phyloP scores from a whole-genome alignment of 768 basidiomycete genomes.

The Trametes meyenii region DNA sequence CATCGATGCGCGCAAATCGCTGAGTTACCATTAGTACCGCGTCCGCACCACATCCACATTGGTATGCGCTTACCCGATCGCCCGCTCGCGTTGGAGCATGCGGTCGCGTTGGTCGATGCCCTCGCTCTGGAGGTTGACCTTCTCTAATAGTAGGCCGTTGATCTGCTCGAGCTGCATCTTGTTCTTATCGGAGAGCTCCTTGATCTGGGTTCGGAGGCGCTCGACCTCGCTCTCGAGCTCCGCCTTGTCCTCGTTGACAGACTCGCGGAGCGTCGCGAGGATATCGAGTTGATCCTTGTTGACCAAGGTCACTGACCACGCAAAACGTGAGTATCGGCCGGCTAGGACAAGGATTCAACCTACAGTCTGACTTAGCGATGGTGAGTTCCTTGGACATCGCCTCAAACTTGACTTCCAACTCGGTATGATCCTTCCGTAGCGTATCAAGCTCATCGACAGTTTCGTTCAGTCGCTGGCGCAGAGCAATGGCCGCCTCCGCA shows the following conservation, averaged over 20 bases:
- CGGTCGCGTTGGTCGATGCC: conserved; percentile 88
- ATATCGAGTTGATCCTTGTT: conserved; percentile 95
- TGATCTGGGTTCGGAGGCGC: conserved; percentile 65
- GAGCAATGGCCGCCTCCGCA: conserved; percentile 83
- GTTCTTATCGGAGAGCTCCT: conserved; percentile 78
- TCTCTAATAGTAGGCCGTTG: conserved; percentile 84
- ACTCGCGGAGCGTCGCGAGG: conserved; percentile 81
- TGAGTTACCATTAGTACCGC: conserved; percentile 33
- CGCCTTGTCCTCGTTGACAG: conserved; percentile 85
- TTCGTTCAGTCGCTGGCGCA: conserved; percentile 87
- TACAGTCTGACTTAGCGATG: conserved; percentile 85
- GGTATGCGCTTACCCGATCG: conserved; percentile 65
- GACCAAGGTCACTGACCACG: conserved; percentile 74
- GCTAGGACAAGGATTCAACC: conserved; percentile 31
- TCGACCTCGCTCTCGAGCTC: conserved; percentile 70
- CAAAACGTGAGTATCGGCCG: neutral
- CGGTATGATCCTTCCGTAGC: conserved; percentile 67
- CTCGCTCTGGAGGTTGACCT: conserved; percentile 87
- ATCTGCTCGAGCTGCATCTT: conserved; percentile 90
- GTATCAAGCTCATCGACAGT: conserved; percentile 79
- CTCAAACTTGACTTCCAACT: conserved; percentile 72
- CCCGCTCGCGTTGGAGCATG: conserved; percentile 84
- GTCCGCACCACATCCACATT: neutral
- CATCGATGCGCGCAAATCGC: conserved; percentile 76
- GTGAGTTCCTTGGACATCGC: conserved; percentile 67